Evolutionary conservation across 1,284 basidiomycete genomes (phyloP), one percentile per base, ranked within the genome.

Genomic region (Ganoderma lucidum): DNA sequence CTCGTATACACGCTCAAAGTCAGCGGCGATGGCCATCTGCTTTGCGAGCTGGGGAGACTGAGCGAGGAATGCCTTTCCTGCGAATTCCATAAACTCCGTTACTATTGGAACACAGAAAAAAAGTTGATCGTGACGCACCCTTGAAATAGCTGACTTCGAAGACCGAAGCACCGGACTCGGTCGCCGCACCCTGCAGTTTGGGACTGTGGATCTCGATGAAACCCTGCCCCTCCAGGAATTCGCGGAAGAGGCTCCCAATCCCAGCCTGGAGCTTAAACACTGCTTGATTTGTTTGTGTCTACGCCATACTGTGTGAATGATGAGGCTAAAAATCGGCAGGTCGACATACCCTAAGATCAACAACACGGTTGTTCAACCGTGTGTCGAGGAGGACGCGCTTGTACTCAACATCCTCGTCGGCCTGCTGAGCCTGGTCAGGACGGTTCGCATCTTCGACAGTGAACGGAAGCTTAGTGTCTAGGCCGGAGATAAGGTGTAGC

Each of bases 121-220:
- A 44, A 30, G 6, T 17, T 19, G 55, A 53, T n/a, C 12, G 41
- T 5, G 6, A 71, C 83, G 67, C 71, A 92, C 96, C 92, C 86
- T 99, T 98, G 85, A 99, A 99, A 83, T 99, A 99, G 78, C 90
- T 89, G 64, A 99, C 96, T 86, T 97, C 97, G 88, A 99, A 99
- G 51, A 99, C 98, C 44, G 93, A 95, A 23, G 98, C 95, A 15
- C 98, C 98, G 44, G 93, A 96, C 83, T 99, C 98, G 8, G 98
- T 99, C 6, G 98, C 97, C 37, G 97, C 94, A 61, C 95, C 97
- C 81, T 99, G 97, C 8, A 99, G 88, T 83, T 99, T 99, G 19
- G 98, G 97, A 71, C 95, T 96, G 83, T 99, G 98, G 73, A 99
- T 99, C 83, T 99, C 97, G 66, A 91, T 90, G 80, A 98, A 98